A percentile compares a stretch with the other conserved stretches of the same genome.
Conservation (phyloP, 345 rosid genomes). For the Psidium guajava region DNA sequence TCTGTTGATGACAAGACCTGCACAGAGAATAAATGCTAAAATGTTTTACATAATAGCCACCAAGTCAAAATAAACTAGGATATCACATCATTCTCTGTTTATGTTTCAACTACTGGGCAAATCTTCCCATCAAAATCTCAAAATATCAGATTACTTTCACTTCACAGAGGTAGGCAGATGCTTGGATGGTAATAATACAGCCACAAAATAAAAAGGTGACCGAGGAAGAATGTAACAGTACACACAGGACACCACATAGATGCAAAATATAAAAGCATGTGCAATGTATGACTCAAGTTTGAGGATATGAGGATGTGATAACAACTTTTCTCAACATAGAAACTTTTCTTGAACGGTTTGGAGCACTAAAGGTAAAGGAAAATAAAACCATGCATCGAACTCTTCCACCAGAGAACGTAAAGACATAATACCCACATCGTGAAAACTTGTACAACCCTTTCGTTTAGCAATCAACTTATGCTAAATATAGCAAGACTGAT, state of each 20-base stretch:
- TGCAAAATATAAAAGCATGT: neutral
- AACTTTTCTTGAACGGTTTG: neutral
- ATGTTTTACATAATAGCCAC: neutral
- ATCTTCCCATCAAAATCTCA: neutral
- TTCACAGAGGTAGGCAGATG: neutral
- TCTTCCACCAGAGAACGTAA: neutral
- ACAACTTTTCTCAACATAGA: neutral
- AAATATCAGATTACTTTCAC: neutral
- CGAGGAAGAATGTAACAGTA: neutral
- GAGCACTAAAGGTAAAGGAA: neutral
- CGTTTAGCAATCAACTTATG: neutral
- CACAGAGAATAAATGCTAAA: neutral
- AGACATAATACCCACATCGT: neutral
- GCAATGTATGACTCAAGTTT: neutral
- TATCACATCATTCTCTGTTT: neutral
- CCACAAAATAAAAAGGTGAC: neutral
- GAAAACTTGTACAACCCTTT: neutral
- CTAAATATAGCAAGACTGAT: neutral
- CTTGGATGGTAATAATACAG: neutral
- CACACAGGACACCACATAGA: neutral
- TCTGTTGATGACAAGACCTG: slow-evolving; percentile 84
- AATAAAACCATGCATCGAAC: neutral
- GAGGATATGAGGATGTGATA: neutral
- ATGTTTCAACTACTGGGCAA: neutral
- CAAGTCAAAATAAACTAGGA: neutral